Evolutionary conservation across 208 protist genomes (phyloP), one percentile per base, ranked within the genome.

Genomic region (Crithidia mellificae): DNA sequence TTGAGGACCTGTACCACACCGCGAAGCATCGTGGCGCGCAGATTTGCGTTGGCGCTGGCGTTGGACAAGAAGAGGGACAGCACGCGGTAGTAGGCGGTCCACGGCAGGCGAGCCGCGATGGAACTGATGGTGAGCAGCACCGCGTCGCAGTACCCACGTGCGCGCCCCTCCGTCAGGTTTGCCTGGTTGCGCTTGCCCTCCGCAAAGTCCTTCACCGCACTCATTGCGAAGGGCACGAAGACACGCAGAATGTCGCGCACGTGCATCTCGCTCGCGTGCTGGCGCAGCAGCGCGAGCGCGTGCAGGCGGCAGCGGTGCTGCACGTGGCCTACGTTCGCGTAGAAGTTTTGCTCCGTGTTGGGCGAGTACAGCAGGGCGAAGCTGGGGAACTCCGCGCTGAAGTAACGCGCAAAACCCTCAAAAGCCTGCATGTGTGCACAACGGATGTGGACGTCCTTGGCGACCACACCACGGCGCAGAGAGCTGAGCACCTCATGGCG

Each of bases 1-100:
- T 93, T 75, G 19, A 97, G 84, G 32, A 97, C 83, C 77, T 94
- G 87, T 62, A 93, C 88, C 14, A 97, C 87, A 64, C 90, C 90
- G 27, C 80, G 80, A 43, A 95, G 74, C 88, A 97, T 95, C 19
- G 85, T 82, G 64, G 90, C 62, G 20, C 87, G 84, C 70, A 95
- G 34, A 36, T 74, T 76, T 3, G 71, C 58, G 74, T 91, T 91
- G 27, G 80, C 78, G 39, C 72, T 78, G 4, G 90, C 92, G 70
- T 93, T 91, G 14, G 74, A 69, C 32, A 97, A 61, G 22, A 97
- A 77, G n/a, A 93, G 63, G 51, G 81, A 87, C 5, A 97, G 76
- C 25, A 96, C 77, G 57, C 77, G 87, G 79, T 96, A 84, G 74
- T 97, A 97, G 29, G 83, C 88, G 58, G 84, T 84, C 92, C 92